Conservation (phyloP, 192 early-diverging fungal genomes). For the Kickxella alabastrina region DNA sequence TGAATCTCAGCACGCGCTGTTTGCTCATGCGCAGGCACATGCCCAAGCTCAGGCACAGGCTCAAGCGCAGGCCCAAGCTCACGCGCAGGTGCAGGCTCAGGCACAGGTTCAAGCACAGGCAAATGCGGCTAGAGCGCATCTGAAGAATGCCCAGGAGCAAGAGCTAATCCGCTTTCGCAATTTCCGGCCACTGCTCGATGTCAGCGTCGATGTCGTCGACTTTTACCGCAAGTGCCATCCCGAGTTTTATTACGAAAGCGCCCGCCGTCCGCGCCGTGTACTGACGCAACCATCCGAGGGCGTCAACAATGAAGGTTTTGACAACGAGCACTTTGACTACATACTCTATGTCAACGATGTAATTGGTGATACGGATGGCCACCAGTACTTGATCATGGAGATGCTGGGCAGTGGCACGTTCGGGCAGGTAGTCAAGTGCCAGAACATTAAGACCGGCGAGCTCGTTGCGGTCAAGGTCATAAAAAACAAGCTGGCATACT, state of each 20-base stretch:
- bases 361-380: constrained; percentile 83
- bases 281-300: constrained; percentile 93
- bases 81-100: constrained; percentile 7
- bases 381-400: constrained; percentile 91
- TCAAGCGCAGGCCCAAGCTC: constrained; percentile 23
- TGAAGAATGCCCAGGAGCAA: constrained; percentile 34
- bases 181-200: constrained; percentile 52
- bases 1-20: constrained; percentile 7
- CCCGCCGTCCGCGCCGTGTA: constrained; percentile 80
- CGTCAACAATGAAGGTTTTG: constrained; percentile 83
- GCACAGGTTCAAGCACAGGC: constrained; percentile 13
- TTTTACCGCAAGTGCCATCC: constrained; percentile 77
- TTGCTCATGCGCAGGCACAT: constrained; percentile 13
- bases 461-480: constrained; percentile 95
- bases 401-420: constrained; percentile 95
- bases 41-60: constrained; percentile 21
- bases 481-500: constrained; percentile 97
- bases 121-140: constrained; percentile 16
- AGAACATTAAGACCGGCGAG: constrained; percentile 88
- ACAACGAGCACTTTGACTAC: constrained; percentile 96
- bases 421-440: constrained; percentile 97
- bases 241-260: constrained; percentile 75
- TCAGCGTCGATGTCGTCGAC: constrained; percentile 61
- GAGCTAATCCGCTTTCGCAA: constrained; percentile 37
- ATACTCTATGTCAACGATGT: constrained; percentile 96